Conservation (phyloP, 1,284 basidiomycete species). For the Boletellus deceptivus region DNA sequence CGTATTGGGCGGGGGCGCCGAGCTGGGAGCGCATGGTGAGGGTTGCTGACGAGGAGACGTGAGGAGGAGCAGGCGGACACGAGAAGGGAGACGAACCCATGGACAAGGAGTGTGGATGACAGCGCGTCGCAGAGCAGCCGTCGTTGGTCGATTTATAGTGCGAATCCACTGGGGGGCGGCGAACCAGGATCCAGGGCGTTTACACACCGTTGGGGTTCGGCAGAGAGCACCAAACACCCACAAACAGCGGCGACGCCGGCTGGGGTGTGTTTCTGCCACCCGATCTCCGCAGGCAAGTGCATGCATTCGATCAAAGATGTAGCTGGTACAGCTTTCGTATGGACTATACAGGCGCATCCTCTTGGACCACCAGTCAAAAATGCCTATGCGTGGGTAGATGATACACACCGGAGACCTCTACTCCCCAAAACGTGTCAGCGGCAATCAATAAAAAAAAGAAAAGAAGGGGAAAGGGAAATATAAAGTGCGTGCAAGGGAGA, state of each 20-base stretch:
- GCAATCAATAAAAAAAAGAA: slow-evolving; percentile 9
- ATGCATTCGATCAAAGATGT: neutral
- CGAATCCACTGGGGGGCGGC: slow-evolving; percentile 28
- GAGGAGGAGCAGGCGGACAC: neutral
- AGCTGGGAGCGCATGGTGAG: slow-evolving; percentile 34
- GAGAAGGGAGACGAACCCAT: slow-evolving; percentile 20
- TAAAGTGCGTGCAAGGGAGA: slow-evolving; percentile 1
- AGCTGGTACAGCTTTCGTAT: slow-evolving; percentile 23
- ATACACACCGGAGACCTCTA: slow-evolving; percentile 20
- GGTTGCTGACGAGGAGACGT: slow-evolving; percentile 24
- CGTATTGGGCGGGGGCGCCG: slow-evolving; percentile 35
- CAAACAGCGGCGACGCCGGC: slow-evolving; percentile 16
- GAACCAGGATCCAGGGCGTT: neutral
- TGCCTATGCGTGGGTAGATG: slow-evolving; percentile 11
- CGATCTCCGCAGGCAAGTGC: too few species aligned
- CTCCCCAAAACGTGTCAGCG: slow-evolving; percentile 15
- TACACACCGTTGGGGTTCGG: slow-evolving; percentile 34
- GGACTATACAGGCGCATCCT: slow-evolving; percentile 12
- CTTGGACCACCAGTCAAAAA: neutral
- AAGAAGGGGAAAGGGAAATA: neutral
- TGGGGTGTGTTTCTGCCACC: too few species aligned
- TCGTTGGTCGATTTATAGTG: slow-evolving; percentile 33
- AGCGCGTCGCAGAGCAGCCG: slow-evolving; percentile 28
- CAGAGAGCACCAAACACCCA: slow-evolving; percentile 12
- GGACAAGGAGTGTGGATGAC: slow-evolving; percentile 31